Evolutionary conservation across 2,329 filamentous ascomycete species (phyloP), one percentile per base, ranked within the genome.

Genomic region (Chaetomium sp.): DNA sequence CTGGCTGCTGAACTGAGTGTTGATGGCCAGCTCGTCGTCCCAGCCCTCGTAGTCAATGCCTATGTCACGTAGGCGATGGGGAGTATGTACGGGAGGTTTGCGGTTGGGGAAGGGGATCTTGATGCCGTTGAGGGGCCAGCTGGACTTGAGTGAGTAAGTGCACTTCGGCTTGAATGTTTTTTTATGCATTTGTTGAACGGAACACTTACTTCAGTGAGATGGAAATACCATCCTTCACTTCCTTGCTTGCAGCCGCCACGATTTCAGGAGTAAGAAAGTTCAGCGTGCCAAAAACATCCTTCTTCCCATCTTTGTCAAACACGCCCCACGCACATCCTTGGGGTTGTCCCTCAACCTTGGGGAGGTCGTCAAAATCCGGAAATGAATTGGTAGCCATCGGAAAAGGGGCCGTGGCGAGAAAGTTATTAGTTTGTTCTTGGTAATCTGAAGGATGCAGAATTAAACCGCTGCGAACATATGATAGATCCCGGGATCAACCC

Each of bases 1-100:
- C 65, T 84, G 80, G 32, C 73, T 78, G 53, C 74, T 76, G 37
- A 69, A 68, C 61, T 84, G 79, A 0, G 79, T 83, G 65, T 83
- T 82, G 69, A 84, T 75, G 3, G 71, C 67, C 6, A 82, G 62
- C 59, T 80, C 74, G 52, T 81, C 77, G 35, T 80, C 77, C 67
- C 73, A 76, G 33, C 70, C 68, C 5, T 56, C 62, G 8, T 61
- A 56, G 9, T 62, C 64, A 4, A 71, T 51, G 11, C 67, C 70
- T 36, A 59, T 37, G 6, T 69, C 64, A n/a, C 58, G 60, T 10
- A 77, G 63, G 5, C 70, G 68, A 19, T 69, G 59, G 19, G 72
- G 61, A 1, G 65, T 72, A 57, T 77, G 76, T 5, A 65, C 65
- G 0, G 71, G 64, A 1, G 59, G 50, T 48, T 67, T 71, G 46